A percentile compares a stretch with the other conserved stretches of the same genome.
Conservation (phyloP, 768 basidiomycete genomes). For the Glaciozyma martinii region DNA sequence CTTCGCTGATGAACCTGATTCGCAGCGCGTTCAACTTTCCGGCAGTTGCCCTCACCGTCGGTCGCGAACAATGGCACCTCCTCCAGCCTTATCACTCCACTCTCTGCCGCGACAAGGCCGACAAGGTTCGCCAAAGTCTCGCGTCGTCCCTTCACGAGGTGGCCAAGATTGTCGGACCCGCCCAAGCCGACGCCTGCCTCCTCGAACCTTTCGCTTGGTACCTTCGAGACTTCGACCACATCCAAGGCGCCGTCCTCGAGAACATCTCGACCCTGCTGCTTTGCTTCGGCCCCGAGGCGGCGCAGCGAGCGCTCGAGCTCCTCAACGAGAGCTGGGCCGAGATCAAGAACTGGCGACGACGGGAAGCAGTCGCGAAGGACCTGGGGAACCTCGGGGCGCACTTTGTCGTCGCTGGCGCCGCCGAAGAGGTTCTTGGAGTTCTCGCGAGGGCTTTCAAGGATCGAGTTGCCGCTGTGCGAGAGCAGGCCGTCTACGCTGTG, state of each 20-base stretch:
- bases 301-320: constrained; percentile 44
- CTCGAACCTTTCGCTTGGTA: constrained; percentile 59
- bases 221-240: constrained; percentile 50
- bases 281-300: constrained; percentile 48
- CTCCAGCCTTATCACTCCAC: constrained; percentile 59
- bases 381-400: constrained; percentile 48
- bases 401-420: constrained; percentile 42
- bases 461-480: constrained; percentile 72
- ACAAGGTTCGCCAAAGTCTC: constrained; percentile 65
- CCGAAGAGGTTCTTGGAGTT: constrained; percentile 49
- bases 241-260: constrained; percentile 63
- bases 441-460: constrained; percentile 61
- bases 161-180: constrained; percentile 70
- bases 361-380: constrained; percentile 58
- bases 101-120: constrained; percentile 53
- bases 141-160: constrained; percentile 84
- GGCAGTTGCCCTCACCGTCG: constrained; percentile 75
- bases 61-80: constrained; percentile 60
- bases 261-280: constrained; percentile 51
- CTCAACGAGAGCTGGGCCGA: constrained; percentile 53
- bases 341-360: constrained; percentile 65
- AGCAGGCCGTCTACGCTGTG: constrained; percentile 59
- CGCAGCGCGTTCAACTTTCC: constrained; percentile 72
- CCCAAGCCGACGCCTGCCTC: constrained; percentile 59
- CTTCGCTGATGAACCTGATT: too few relatives aligned